Evolutionary conservation across 139 green algal genomes (phyloP).

Genomic region (Chlamydomonas urium): DNA sequence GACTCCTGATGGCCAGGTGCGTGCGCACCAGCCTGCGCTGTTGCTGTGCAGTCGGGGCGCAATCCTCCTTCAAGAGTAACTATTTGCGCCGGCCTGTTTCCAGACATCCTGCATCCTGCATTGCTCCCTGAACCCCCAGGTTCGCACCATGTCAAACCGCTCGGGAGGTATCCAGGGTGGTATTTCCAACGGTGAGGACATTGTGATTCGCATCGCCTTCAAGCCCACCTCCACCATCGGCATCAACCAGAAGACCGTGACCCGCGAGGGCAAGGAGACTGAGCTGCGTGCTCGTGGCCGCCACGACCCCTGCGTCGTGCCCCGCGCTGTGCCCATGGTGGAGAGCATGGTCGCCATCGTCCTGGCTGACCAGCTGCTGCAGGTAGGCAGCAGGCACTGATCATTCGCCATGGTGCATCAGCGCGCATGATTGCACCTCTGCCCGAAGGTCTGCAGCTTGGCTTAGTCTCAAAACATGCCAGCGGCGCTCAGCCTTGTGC

Average conservation of each 20-base stretch:
- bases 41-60: too few relatives aligned
- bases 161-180: slow-evolving; percentile 66
- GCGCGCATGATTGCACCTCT: too few relatives aligned
- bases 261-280: slow-evolving; percentile 50
- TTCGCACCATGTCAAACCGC: slow-evolving; percentile 91
- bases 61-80: too few relatives aligned
- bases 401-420: too few relatives aligned
- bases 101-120: too few relatives aligned
- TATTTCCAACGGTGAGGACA: slow-evolving; percentile 95
- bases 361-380: slow-evolving; percentile 93
- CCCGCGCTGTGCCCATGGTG: slow-evolving; percentile 96
- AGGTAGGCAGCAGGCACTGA: too few relatives aligned
- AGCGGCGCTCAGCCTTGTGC: neutral
- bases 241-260: slow-evolving; percentile 80
- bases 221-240: slow-evolving; percentile 98
- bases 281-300: slow-evolving; percentile 85
- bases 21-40: too few relatives aligned
- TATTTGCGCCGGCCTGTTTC: too few relatives aligned
- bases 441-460: neutral
- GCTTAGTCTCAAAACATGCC: neutral
- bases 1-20: slow-evolving; percentile 43
- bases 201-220: slow-evolving; percentile 94
- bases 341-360: slow-evolving; percentile 96
- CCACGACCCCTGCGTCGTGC: slow-evolving; percentile 97
- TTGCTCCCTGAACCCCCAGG: slow-evolving; percentile 27